These are phyloP conservation scores for Boletus rubescentipes DNA, from an alignment of 768 basidiomycete species.

Conservation along the genomic window DNA sequence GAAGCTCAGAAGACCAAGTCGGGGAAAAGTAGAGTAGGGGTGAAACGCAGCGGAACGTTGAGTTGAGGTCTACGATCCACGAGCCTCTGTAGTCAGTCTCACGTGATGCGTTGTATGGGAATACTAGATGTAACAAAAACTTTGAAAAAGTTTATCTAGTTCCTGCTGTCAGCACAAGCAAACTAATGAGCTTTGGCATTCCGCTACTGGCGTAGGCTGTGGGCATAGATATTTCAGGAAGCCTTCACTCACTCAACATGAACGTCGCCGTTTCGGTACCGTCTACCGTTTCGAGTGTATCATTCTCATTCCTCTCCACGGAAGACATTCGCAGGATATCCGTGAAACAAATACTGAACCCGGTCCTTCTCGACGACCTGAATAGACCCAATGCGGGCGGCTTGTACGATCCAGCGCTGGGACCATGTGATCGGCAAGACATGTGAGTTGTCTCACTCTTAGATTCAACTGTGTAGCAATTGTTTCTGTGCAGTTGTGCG, in stretches of 20 bases:
- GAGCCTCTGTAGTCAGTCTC: background rate
- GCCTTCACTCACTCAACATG: constrained; percentile 44
- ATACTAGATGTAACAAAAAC: constrained; percentile 16
- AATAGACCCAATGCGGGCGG: constrained; percentile 91
- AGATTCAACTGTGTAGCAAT: constrained; percentile 3
- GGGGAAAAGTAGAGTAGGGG: constrained; percentile 50
- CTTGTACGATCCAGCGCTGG: constrained; percentile 93
- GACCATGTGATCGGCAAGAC: constrained; percentile 85
- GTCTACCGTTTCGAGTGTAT: constrained; percentile 79
- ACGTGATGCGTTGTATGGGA: constrained; percentile 15
- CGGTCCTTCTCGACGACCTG: constrained; percentile 88
- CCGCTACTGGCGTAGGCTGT: background rate
- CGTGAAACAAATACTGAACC: constrained; percentile 97
- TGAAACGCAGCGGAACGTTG: constrained; percentile 51
- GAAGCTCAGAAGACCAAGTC: constrained; percentile 86
- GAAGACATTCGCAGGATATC: constrained; percentile 90
- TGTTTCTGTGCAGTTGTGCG: constrained; percentile 61
- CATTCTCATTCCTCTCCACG: constrained; percentile 89
- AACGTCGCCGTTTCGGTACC: constrained; percentile 89
- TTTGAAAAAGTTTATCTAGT: constrained; percentile 18
- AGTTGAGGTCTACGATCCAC: no score
- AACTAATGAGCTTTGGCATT: background rate
- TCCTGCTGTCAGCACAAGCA: background rate
- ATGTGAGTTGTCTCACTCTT: constrained; percentile 59
- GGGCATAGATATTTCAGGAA: background rate